Conservation (phyloP, 1,284 basidiomycete genomes). For the Puccinia triticina region DNA sequence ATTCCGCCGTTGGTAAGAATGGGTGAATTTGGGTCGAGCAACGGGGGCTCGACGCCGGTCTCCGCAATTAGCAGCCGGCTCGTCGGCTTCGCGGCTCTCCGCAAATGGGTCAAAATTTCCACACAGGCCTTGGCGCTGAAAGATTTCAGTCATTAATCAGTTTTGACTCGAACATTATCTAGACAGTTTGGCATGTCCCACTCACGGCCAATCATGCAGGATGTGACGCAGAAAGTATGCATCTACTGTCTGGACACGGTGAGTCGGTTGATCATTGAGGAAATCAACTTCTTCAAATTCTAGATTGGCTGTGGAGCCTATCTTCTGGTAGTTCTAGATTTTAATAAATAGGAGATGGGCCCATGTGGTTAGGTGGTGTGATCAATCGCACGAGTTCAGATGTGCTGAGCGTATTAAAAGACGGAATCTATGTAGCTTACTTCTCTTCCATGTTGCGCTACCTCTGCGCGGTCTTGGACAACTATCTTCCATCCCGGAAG, state of each 20-base stretch:
- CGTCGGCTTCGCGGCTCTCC: conserved; percentile 5
- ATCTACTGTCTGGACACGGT: neutral
- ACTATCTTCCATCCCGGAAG: conserved; percentile 22
- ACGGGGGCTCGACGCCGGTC: conserved; percentile 6
- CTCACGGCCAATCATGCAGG: conserved; percentile 39
- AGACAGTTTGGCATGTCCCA: neutral
- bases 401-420: too few relatives aligned
- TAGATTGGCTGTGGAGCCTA: conserved; percentile 12
- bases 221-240: conserved; percentile 31
- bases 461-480: conserved; percentile 20
- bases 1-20: conserved; percentile 10
- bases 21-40: neutral
- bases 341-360: neutral
- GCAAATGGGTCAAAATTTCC: neutral
- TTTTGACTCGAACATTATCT: too few relatives aligned
- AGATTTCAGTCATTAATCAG: neutral
- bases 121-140: conserved; percentile 1
- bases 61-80: conserved; percentile 12
- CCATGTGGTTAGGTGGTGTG: too few relatives aligned
- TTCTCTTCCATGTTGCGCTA: neutral
- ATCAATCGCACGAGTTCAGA: too few relatives aligned
- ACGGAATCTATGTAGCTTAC: neutral
- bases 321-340: neutral
- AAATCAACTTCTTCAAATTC: conserved; percentile 19
- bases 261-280: neutral